Conservation (phyloP, 768 basidiomycete genomes). For the Psilocybe tampanensis region DNA sequence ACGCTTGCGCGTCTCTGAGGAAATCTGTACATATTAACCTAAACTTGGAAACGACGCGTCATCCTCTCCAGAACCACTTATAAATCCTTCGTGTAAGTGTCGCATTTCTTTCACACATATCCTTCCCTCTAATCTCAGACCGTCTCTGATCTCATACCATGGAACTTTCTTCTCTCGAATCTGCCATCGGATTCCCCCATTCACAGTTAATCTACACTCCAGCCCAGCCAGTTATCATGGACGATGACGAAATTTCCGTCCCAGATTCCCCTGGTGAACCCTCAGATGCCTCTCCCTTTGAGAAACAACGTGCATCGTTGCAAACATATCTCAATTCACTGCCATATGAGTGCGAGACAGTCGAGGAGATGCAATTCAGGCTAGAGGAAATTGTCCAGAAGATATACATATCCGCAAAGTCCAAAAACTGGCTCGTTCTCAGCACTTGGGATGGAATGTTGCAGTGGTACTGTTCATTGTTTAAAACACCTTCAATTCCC, state of each 20-base stretch:
- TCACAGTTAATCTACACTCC: conserved; percentile 10
- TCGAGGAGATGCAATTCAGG: conserved; percentile 69
- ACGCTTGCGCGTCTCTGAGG: conserved; percentile 27
- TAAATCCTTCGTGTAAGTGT: conserved; percentile 8
- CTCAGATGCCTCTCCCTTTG: conserved; percentile 43
- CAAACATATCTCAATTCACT: conserved; percentile 67
- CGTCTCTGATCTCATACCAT: conserved; percentile 4
- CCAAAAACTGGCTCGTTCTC: conserved; percentile 74
- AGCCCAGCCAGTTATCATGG: conserved; percentile 39
- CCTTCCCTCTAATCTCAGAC: too few relatives aligned
- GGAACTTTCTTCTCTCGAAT: conserved; percentile 3
- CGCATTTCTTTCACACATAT: not conserved
- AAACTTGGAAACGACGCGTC: conserved; percentile 28
- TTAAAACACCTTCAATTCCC: not conserved
- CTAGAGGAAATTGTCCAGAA: conserved; percentile 71
- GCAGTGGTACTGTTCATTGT: conserved; percentile 56
- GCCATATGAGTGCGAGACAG: conserved; percentile 74
- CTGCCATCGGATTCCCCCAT: conserved; percentile 2
- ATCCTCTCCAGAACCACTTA: conserved; percentile 10
- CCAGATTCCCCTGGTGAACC: conserved; percentile 39
- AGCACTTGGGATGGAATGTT: conserved; percentile 81
- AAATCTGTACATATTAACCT: conserved; percentile 7
- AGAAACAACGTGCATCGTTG: conserved; percentile 62
- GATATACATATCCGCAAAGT: conserved; percentile 69
- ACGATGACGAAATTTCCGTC: conserved; percentile 59